Percentiles rank a stretch among this genome's conserved stretches.
phyloP scores from a whole-genome alignment of 345 rosid species.

The Lagerstroemia speciosa region DNA sequence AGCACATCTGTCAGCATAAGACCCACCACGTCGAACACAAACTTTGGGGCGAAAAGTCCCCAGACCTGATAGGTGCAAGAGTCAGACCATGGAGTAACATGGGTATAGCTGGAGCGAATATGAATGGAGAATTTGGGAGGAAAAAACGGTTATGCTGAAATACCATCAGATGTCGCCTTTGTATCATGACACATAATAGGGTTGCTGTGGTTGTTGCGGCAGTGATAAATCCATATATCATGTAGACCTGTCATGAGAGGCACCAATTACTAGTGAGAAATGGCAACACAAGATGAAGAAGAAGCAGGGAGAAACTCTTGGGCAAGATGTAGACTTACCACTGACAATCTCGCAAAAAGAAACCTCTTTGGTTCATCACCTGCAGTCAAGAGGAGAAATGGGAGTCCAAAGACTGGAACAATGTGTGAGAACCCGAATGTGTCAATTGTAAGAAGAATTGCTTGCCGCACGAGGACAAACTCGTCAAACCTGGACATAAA shows the following conservation, averaged over 20 bases:
- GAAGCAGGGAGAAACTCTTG: not conserved
- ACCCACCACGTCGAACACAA: constrained; percentile 73
- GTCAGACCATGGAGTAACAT: not conserved
- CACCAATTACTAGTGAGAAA: not conserved
- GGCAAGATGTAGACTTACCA: constrained; percentile 27
- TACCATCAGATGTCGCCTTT: constrained; percentile 93
- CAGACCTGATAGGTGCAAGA: constrained; percentile 56
- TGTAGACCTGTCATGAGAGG: constrained; percentile 37
- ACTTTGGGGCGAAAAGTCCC: constrained; percentile 92
- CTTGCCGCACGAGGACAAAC: constrained; percentile 78
- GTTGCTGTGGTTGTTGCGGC: constrained; percentile 53
- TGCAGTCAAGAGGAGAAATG: constrained; percentile 36
- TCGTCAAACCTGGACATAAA: constrained; percentile 73
- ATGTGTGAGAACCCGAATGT: constrained; percentile 84
- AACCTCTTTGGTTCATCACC: constrained; percentile 16
- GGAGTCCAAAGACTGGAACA: constrained; percentile 74
- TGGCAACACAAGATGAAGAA: not conserved
- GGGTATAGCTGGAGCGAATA: not conserved
- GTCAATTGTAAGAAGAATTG: constrained; percentile 74
- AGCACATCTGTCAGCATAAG: constrained; percentile 52
- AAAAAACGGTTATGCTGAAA: not conserved
- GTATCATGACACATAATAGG: constrained; percentile 66
- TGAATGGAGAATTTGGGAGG: not conserved
- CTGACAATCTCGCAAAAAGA: constrained; percentile 29
- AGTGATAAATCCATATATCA: constrained; percentile 59